phyloP scores from a whole-genome alignment of 768 basidiomycete species.

The Boletus eberwhitei region DNA sequence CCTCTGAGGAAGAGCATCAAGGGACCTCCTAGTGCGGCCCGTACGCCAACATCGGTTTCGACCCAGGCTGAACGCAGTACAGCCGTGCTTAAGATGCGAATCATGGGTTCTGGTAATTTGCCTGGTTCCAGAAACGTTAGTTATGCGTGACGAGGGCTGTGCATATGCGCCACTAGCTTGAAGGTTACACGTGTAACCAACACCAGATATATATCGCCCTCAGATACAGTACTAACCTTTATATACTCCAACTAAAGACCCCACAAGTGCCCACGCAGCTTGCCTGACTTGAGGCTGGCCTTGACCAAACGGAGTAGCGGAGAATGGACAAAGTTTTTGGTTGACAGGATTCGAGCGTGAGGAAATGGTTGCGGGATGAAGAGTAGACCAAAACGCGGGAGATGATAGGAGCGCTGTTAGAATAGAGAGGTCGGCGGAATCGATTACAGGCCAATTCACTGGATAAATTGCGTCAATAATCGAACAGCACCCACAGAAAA shows the following conservation, averaged over 20 bases:
- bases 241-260: conserved; percentile 38
- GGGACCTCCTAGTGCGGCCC: conserved; percentile 65
- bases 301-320: conserved; percentile 43
- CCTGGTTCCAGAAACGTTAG: conserved; percentile 15
- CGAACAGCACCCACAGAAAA: not conserved
- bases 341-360: conserved; percentile 26
- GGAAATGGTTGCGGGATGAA: conserved; percentile 49
- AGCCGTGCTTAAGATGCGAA: conserved; percentile 51
- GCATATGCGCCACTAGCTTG: not conserved
- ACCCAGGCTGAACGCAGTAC: conserved; percentile 67
- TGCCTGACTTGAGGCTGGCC: conserved; percentile 71
- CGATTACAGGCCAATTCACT: conserved; percentile 18
- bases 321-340: conserved; percentile 26
- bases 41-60: conserved; percentile 70
- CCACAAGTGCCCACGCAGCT: conserved; percentile 63
- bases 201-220: not conserved
- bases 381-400: conserved; percentile 57
- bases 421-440: not conserved
- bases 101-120: conserved; percentile 25
- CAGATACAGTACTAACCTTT: conserved; percentile 38
- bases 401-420: conserved; percentile 17
- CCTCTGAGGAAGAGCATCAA: conserved; percentile 71
- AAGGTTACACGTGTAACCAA: not conserved
- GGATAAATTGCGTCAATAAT: not conserved
- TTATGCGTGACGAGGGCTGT: conserved; percentile 3